Conservation (phyloP, 2,329 filamentous ascomycete species). For the Pseudogymnoascus sp. region DNA sequence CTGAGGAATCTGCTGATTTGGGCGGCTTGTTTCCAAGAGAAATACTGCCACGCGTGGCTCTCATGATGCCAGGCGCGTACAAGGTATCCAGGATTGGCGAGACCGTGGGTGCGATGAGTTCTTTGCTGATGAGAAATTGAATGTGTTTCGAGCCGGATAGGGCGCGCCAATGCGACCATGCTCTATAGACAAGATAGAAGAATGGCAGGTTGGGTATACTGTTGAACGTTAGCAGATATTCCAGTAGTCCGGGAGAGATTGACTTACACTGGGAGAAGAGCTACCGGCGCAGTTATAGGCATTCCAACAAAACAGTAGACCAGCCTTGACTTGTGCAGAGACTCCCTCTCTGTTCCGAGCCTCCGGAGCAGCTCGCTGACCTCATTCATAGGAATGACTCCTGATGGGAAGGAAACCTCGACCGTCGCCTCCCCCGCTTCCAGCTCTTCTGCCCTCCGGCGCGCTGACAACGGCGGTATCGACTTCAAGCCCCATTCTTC, state of each 20-base stretch:
- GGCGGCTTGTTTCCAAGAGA: neutral
- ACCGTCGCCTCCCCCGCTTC: conserved; percentile 59
- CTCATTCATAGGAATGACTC: conserved; percentile 57
- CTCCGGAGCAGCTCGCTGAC: conserved; percentile 60
- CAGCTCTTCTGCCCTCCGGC: conserved; percentile 56
- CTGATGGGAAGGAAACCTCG: conserved; percentile 69
- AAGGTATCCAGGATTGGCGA: conserved; percentile 66
- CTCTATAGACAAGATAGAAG: conserved; percentile 88
- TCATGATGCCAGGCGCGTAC: conserved; percentile 43
- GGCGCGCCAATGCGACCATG: conserved; percentile 88
- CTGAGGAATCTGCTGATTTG: neutral
- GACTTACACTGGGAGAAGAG: conserved; percentile 75
- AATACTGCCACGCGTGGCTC: conserved; percentile 7
- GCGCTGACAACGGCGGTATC: conserved; percentile 71
- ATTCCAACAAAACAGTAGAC: conserved; percentile 76
- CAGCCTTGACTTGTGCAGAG: conserved; percentile 68
- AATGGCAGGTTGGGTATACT: conserved; percentile 92
- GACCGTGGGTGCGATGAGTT: conserved; percentile 59
- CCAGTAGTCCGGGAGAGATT: neutral
- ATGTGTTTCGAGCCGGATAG: conserved; percentile 78
- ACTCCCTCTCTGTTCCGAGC: conserved; percentile 74
- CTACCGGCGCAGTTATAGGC: conserved; percentile 78
- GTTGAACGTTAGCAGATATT: conserved; percentile 14
- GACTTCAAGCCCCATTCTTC: conserved; percentile 98
- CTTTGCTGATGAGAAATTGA: conserved; percentile 70